These are phyloP conservation scores for Liriodendron chinense DNA, from an alignment of 164 flowering plant genomes.

Conservation along the genomic window DNA sequence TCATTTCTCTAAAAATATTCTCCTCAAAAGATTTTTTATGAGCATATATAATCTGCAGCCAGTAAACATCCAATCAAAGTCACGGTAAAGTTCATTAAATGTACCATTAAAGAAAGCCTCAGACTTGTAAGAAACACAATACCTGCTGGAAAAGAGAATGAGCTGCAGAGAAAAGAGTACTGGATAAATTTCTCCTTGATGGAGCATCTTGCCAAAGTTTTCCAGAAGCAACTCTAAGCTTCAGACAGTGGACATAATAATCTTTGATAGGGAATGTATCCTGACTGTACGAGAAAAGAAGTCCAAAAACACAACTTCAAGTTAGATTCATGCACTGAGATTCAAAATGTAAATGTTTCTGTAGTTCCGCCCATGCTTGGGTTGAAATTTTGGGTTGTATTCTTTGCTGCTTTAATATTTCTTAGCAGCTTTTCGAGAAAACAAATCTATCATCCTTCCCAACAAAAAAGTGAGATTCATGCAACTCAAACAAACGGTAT, in stretches of 20 bases:
- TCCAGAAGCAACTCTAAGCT: conserved; percentile 54
- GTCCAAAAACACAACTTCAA: background rate
- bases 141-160: conserved; percentile 72
- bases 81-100: background rate
- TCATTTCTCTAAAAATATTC: conserved; percentile 42
- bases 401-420: too few relatives aligned
- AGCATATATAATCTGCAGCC: conserved; percentile 63
- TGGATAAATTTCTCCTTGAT: conserved; percentile 17
- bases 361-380: too few relatives aligned
- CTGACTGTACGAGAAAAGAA: conserved; percentile 32
- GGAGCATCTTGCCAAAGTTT: conserved; percentile 53
- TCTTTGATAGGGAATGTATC: conserved; percentile 48
- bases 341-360: background rate
- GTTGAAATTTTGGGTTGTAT: too few relatives aligned
- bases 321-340: too few relatives aligned
- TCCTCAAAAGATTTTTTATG: conserved; percentile 65
- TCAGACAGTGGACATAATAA: conserved; percentile 38
- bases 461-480: background rate
- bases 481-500: background rate
- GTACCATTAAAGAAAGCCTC: background rate
- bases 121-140: background rate
- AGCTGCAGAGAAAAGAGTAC: conserved; percentile 47
- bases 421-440: too few relatives aligned
- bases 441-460: background rate
- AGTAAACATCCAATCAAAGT: conserved; percentile 8